phyloP scores from a whole-genome alignment of 1,139 yeast species.

The Kazachstania sp. region DNA sequence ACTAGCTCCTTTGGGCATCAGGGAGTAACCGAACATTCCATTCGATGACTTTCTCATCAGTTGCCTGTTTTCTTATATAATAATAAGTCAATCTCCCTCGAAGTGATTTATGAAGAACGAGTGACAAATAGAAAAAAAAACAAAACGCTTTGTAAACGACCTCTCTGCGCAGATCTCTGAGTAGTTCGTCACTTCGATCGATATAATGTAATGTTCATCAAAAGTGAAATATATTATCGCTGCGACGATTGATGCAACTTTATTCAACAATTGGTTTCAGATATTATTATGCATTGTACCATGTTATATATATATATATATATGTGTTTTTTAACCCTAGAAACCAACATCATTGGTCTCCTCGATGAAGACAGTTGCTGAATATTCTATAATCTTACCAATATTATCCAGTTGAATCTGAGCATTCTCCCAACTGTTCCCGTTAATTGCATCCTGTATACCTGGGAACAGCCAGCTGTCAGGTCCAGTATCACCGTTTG shows the following conservation, averaged over 20 bases:
- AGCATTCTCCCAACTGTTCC: slow-evolving; percentile 45
- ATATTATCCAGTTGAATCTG: slow-evolving; percentile 47
- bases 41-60: too few species aligned
- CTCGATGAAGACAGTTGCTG: slow-evolving; percentile 29
- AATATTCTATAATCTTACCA: slow-evolving; percentile 32
- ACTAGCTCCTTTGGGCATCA: not conserved
- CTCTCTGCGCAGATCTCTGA: too few species aligned
- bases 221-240: too few species aligned
- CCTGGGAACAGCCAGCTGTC: slow-evolving; percentile 67
- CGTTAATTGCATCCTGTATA: slow-evolving; percentile 49
- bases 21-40: not conserved
- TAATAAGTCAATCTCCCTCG: not conserved
- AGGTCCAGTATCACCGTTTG: slow-evolving; percentile 34
- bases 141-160: too few species aligned
- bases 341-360: slow-evolving; percentile 22
- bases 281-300: too few species aligned
- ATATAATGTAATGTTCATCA: too few species aligned
- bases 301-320: not conserved
- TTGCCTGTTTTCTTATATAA: too few species aligned
- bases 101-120: too few species aligned
- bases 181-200: too few species aligned
- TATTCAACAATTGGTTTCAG: too few species aligned
- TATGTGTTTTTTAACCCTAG: not conserved
- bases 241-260: too few species aligned
- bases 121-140: too few species aligned